Percentiles rank a stretch among this genome's conserved stretches.
These are phyloP conservation scores for Chaetomium globosum DNA, from an alignment of 2,329 filamentous ascomycete genomes.

Conservation along the genomic window DNA sequence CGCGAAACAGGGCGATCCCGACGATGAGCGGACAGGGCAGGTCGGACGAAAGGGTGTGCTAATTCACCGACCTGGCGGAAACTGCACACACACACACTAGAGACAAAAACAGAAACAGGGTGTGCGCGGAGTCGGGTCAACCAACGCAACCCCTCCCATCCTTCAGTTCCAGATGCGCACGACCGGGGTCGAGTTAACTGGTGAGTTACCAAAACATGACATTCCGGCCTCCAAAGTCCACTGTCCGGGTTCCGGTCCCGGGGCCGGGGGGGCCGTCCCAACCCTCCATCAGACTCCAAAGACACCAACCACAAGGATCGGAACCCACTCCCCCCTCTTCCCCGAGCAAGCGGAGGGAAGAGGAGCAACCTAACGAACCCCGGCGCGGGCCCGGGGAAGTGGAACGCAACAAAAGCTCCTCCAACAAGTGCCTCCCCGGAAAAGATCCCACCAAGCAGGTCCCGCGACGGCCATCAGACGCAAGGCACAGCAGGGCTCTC, in stretches of 20 bases:
- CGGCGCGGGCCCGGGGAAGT: conserved; percentile 5
- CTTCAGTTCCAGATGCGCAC: not conserved
- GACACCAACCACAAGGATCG: not conserved
- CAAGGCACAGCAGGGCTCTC: not conserved
- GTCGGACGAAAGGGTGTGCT: not conserved
- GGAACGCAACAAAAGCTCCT: conserved; percentile 10
- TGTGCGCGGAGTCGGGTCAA: conserved; percentile 5
- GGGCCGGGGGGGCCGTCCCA: not conserved
- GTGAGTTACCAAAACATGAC: not conserved
- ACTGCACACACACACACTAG: not conserved
- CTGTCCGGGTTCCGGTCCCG: not conserved
- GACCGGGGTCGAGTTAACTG: not conserved
- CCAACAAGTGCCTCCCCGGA: not conserved
- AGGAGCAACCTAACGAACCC: no score
- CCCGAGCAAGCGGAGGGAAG: not conserved
- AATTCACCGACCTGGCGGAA: not conserved
- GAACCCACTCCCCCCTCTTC: conserved; percentile 1
- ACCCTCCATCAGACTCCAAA: not conserved
- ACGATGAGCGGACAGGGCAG: not conserved
- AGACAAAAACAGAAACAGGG: not conserved
- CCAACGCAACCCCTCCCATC: not conserved
- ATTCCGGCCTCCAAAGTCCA: not conserved
- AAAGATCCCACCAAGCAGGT: not conserved
- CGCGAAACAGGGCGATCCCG: not conserved
- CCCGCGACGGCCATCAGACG: not conserved